Conservation (phyloP, 202 grass and related monocot species). For the Saccharum hybrid region DNA sequence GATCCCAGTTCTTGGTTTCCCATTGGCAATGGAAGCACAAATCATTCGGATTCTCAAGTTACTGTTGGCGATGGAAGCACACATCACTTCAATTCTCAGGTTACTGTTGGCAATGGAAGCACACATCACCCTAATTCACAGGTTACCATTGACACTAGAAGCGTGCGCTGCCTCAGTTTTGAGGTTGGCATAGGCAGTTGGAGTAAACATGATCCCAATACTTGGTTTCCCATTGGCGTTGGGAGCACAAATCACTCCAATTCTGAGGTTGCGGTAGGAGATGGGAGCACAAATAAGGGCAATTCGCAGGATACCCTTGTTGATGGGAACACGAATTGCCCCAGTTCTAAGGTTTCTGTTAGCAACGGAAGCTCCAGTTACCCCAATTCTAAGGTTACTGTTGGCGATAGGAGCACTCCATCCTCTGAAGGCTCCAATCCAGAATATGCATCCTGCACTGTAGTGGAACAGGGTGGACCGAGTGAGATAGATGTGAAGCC, state of each 20-base stretch:
- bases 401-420: neutral
- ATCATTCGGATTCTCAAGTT: neutral
- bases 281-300: neutral
- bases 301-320: neutral
- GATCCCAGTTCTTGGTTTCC: neutral
- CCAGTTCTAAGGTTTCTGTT: neutral
- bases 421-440: neutral
- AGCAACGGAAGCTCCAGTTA: neutral
- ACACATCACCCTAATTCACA: conserved; percentile 1
- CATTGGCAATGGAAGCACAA: neutral
- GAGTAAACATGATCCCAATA: neutral
- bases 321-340: neutral
- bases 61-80: neutral
- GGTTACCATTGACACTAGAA: neutral
- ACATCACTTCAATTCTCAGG: neutral
- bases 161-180: neutral
- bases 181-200: neutral
- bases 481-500: conserved; percentile 45
- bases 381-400: neutral
- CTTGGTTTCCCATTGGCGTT: neutral
- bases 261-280: neutral
- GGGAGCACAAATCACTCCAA: conserved; percentile 7
- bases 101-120: neutral
- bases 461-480: conserved; percentile 18
- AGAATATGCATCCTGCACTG: neutral